Conservation (phyloP, 768 basidiomycete genomes). For the Termitomyces sp. region DNA sequence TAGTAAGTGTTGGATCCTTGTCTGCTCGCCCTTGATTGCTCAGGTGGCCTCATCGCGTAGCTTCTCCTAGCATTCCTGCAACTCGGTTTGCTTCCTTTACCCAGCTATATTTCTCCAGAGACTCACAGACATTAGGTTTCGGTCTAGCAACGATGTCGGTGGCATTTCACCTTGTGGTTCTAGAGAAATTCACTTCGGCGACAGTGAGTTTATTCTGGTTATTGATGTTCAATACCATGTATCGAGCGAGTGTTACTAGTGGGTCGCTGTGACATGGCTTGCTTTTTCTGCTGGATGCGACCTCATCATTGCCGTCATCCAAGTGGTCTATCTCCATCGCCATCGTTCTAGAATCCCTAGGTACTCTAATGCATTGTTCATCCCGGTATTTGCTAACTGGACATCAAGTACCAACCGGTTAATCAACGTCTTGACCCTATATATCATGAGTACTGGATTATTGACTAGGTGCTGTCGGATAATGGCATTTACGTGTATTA, state of each 20-base stretch:
- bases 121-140: neutral
- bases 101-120: neutral
- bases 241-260: neutral
- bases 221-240: too few species aligned
- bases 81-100: neutral
- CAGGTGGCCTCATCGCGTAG: neutral
- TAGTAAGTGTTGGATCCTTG: neutral
- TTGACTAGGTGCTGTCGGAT: neutral
- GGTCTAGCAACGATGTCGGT: conserved; percentile 5
- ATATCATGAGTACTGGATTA: conserved; percentile 4
- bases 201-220: neutral
- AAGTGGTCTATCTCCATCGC: neutral
- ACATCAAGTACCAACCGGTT: neutral
- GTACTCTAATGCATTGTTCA: neutral
- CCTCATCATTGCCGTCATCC: neutral
- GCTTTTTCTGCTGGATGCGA: neutral
- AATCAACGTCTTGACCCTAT: conserved; percentile 2
- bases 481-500: neutral
- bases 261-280: neutral
- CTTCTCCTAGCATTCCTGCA: neutral
- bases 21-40: neutral
- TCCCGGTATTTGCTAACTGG: neutral
- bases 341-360: neutral
- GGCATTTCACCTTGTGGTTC: neutral
- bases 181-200: neutral